phyloP scores from a whole-genome alignment of 768 basidiomycete species.

The Lanmaoa pseudosensibilis region DNA sequence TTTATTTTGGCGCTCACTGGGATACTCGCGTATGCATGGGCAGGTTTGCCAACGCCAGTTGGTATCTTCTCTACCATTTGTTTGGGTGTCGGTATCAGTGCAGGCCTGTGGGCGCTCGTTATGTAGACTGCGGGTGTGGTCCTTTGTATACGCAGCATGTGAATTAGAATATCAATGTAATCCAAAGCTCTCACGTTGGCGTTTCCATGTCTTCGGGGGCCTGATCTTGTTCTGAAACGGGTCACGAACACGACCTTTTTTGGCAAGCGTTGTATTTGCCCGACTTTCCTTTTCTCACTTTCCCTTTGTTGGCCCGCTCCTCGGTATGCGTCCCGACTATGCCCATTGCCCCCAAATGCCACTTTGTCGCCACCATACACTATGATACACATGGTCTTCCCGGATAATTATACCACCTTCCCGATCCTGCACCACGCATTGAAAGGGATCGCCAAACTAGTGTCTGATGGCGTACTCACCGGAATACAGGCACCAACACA shows the following conservation, averaged over 20 bases:
- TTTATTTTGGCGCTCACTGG: slow-evolving; percentile 29
- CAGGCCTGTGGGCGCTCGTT: slow-evolving; percentile 28
- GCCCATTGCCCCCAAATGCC: background rate
- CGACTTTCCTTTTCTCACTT: slow-evolving; percentile 4
- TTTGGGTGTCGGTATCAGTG: slow-evolving; percentile 21
- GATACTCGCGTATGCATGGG: slow-evolving; percentile 29
- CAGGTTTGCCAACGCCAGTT: slow-evolving; percentile 21
- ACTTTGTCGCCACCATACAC: background rate
- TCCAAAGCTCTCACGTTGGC: background rate
- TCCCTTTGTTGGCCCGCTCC: slow-evolving; percentile 3
- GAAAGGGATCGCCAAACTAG: slow-evolving; percentile 10
- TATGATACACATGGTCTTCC: too few relatives aligned
- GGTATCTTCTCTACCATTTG: slow-evolving; percentile 31
- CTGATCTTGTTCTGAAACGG: background rate
- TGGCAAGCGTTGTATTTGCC: slow-evolving; percentile 12
- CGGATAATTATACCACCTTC: background rate
- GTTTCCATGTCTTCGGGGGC: background rate
- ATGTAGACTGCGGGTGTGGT: slow-evolving; percentile 6
- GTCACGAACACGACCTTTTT: background rate
- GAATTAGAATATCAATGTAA: background rate
- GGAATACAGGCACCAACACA: background rate
- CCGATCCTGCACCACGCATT: background rate
- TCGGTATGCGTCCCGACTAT: too few relatives aligned
- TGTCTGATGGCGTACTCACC: background rate
- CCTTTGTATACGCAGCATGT: background rate